Conservation (phyloP, 768 basidiomycete genomes). For the Rhizopogon roseolus region DNA sequence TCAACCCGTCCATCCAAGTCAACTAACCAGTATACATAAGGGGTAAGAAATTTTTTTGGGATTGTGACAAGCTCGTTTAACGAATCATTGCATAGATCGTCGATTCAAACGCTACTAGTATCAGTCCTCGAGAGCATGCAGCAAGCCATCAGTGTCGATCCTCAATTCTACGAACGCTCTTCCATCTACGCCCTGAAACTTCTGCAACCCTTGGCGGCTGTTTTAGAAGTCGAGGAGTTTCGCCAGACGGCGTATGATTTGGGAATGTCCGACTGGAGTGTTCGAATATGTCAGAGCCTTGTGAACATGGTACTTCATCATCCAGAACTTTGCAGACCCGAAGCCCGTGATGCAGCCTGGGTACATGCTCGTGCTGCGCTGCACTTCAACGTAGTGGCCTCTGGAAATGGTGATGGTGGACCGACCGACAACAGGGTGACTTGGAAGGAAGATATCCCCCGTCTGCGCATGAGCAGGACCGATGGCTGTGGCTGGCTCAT, state of each 20-base stretch:
- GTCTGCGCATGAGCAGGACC: neutral
- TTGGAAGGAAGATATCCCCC: neutral
- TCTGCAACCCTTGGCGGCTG: neutral
- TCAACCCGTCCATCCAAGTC: conserved; percentile 1
- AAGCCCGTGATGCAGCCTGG: neutral
- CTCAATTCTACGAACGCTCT: neutral
- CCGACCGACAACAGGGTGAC: neutral
- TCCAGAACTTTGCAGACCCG: neutral
- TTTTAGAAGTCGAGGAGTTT: conserved; percentile 3
- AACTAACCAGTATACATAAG: conserved; percentile 2
- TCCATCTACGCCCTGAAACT: conserved; percentile 4
- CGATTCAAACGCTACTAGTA: neutral
- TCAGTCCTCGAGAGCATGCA: conserved; percentile 2
- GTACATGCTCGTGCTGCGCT: conserved; percentile 2
- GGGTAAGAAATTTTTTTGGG: neutral
- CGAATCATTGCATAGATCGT: neutral
- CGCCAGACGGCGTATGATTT: neutral
- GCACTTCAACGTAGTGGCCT: conserved; percentile 2
- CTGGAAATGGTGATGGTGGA: neutral
- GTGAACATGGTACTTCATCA: neutral
- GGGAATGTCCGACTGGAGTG: conserved; percentile 2
- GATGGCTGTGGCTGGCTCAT: conserved; percentile 3
- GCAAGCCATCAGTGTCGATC: neutral
- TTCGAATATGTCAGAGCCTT: neutral
- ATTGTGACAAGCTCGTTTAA: neutral